phyloP scores from a whole-genome alignment of 345 rosid species.

The Isatis tinctoria region DNA sequence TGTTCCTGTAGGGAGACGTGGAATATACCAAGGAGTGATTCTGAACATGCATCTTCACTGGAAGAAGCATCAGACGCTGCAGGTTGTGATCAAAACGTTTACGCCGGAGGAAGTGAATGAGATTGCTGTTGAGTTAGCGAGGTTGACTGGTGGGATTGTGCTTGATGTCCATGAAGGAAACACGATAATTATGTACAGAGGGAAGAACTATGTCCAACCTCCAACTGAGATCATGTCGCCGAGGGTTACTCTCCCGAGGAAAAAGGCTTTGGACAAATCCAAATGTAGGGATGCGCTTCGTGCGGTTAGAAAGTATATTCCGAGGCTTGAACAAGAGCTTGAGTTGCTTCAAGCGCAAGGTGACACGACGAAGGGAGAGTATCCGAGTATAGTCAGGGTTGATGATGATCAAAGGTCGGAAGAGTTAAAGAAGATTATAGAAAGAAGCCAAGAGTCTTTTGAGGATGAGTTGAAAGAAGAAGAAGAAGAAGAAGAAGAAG shows the following conservation, averaged over 20 bases:
- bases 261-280: slow-evolving; percentile 92
- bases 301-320: slow-evolving; percentile 70
- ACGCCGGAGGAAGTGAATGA: slow-evolving; percentile 83
- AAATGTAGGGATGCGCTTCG: slow-evolving; percentile 78
- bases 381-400: background rate
- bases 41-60: slow-evolving; percentile 98
- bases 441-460: slow-evolving; percentile 36
- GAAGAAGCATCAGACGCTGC: slow-evolving; percentile 92
- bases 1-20: slow-evolving; percentile 90
- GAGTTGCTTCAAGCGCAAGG: slow-evolving; percentile 61
- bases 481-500: slow-evolving; percentile 13
- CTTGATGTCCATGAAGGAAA: slow-evolving; percentile 77
- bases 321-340: slow-evolving; percentile 85
- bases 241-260: slow-evolving; percentile 73
- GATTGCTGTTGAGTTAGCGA: slow-evolving; percentile 79
- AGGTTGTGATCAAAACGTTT: slow-evolving; percentile 86
- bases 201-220: slow-evolving; percentile 90
- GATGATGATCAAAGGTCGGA: slow-evolving; percentile 30
- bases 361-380: slow-evolving; percentile 28
- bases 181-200: slow-evolving; percentile 88
- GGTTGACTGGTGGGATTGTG: slow-evolving; percentile 84
- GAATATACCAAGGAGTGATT: slow-evolving; percentile 94
- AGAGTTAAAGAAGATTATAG: slow-evolving; percentile 48
- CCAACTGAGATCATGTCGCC: slow-evolving; percentile 98
- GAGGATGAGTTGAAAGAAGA: slow-evolving; percentile 55